A percentile compares a stretch with the other conserved stretches of the same genome.
phyloP scores from a whole-genome alignment of 768 basidiomycete genomes.

The Lentinula sp. region DNA sequence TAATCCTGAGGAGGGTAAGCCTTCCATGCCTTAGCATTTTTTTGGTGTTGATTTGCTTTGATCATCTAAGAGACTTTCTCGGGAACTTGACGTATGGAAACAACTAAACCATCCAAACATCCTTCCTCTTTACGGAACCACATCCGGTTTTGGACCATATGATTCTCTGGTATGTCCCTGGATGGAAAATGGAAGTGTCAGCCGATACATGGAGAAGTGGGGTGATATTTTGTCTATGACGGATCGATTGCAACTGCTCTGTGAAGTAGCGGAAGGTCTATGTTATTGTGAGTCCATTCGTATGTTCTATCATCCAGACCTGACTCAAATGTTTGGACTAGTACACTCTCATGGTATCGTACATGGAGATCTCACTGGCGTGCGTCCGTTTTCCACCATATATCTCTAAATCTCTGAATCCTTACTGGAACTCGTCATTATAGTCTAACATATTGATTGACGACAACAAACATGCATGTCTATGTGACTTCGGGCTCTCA shows the following conservation, averaged over 20 bases:
- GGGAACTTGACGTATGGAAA: conserved; percentile 32
- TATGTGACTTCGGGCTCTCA: conserved; percentile 44
- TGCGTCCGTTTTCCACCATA: conserved; percentile 14
- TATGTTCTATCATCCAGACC: background rate
- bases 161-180: conserved; percentile 35
- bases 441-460: conserved; percentile 44
- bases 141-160: conserved; percentile 31
- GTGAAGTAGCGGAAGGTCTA: conserved; percentile 32
- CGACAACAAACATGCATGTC: conserved; percentile 30
- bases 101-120: conserved; percentile 32
- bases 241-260: conserved; percentile 31
- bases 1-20: conserved; percentile 24
- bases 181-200: conserved; percentile 32
- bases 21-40: background rate
- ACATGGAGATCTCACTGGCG: conserved; percentile 38
- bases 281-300: conserved; percentile 25
- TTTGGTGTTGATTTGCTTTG: background rate
- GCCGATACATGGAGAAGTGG: conserved; percentile 28
- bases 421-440: no score
- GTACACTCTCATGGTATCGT: conserved; percentile 33
- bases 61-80: conserved; percentile 23
- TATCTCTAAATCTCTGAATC: background rate
- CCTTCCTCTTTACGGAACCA: conserved; percentile 27
- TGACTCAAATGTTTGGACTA: conserved; percentile 6
- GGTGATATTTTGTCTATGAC: conserved; percentile 28